A percentile compares a stretch with the other conserved stretches of the same genome.
phyloP scores from a whole-genome alignment of 2,329 filamentous ascomycete genomes.

The Boeremia lycopersici region DNA sequence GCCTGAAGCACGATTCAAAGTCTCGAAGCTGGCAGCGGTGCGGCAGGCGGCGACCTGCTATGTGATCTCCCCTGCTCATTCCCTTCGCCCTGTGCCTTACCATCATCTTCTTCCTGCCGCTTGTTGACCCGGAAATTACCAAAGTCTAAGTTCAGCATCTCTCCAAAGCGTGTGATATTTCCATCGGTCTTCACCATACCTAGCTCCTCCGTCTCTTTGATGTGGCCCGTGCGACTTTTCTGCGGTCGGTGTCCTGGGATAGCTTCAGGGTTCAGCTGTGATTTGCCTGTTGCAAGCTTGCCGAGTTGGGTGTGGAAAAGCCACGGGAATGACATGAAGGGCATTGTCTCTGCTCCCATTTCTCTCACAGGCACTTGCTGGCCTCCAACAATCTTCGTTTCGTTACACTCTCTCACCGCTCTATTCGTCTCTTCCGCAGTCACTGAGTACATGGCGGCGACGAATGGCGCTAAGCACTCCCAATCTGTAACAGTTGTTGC shows the following conservation, averaged over 20 bases:
- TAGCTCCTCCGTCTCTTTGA: neutral
- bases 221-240: neutral
- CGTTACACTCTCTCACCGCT: constrained; percentile 60
- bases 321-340: constrained; percentile 94
- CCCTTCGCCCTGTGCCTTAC: neutral
- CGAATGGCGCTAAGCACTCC: constrained; percentile 67
- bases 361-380: constrained; percentile 44
- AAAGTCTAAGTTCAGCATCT: constrained; percentile 43
- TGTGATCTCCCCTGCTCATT: neutral
- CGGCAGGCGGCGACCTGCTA: neutral
- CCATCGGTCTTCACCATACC: constrained; percentile 40
- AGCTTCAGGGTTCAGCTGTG: neutral
- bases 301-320: constrained; percentile 77
- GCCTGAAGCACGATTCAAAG: neutral
- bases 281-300: constrained; percentile 63
- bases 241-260: neutral
- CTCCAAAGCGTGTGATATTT: constrained; percentile 44
- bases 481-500: constrained; percentile 42
- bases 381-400: constrained; percentile 49
- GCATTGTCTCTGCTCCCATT: constrained; percentile 64
- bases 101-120: neutral
- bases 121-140: neutral
- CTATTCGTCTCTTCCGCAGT: constrained; percentile 73
- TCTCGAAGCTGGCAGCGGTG: neutral
- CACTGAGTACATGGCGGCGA: constrained; percentile 86